phyloP scores from a whole-genome alignment of 2,329 filamentous ascomycete species.

The Stagonosporopsis tanaceti region DNA sequence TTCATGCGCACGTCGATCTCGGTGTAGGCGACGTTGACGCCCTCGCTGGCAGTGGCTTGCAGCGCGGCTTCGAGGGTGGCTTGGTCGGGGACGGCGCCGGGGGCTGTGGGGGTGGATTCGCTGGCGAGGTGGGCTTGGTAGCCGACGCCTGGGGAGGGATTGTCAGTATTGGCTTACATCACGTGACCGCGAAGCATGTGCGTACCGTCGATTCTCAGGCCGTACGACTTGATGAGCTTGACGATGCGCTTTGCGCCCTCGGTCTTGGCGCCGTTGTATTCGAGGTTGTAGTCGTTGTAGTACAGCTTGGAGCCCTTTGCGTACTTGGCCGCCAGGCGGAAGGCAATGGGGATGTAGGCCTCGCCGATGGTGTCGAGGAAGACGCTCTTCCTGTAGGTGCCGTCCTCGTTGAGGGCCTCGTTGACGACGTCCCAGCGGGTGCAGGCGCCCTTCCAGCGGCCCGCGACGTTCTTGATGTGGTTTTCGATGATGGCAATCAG shows the following conservation, averaged over 20 bases:
- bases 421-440: slow-evolving; percentile 53
- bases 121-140: slow-evolving; percentile 65
- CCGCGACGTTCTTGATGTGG: slow-evolving; percentile 52
- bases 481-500: slow-evolving; percentile 52
- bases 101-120: slow-evolving; percentile 60
- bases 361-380: slow-evolving; percentile 56
- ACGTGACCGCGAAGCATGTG: neutral
- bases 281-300: slow-evolving; percentile 72
- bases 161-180: neutral
- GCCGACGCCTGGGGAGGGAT: slow-evolving; percentile 56
- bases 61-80: slow-evolving; percentile 59
- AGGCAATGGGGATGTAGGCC: slow-evolving; percentile 57
- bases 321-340: slow-evolving; percentile 51
- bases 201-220: slow-evolving; percentile 62
- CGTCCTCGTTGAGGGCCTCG: slow-evolving; percentile 57
- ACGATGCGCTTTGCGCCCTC: slow-evolving; percentile 48
- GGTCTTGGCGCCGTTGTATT: slow-evolving; percentile 59
- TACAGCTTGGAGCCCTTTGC: slow-evolving; percentile 56
- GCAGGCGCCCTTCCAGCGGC: slow-evolving; percentile 51
- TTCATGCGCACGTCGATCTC: slow-evolving; percentile 66
- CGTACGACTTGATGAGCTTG: slow-evolving; percentile 51
- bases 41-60: slow-evolving; percentile 60
- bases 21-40: slow-evolving; percentile 67
- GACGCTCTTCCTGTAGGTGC: slow-evolving; percentile 53
- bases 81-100: slow-evolving; percentile 54